Base-by-base conservation (phyloP, 331 rosid genomes). In the Rhamnella rubrinervis region DNA sequence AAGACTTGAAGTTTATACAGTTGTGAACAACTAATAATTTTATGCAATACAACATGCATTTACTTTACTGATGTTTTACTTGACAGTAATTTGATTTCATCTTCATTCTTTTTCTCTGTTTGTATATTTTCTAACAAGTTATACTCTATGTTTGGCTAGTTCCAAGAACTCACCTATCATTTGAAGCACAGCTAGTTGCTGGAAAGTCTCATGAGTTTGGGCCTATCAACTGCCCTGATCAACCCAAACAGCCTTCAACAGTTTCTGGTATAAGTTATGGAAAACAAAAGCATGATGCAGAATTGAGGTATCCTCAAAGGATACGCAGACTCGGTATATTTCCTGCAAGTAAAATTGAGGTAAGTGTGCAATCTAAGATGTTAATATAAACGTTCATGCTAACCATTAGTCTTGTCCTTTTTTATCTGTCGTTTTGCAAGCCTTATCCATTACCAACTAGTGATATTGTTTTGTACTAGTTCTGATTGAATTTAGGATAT, bases 151-250 rank as follows among this genome's bases (percentile, higher is more conserved):
- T 55, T 71, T 73, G 82, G 84, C 66, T 78, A 95, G 98, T 89
- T 82, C 96, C 96, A 41, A 89, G 97, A 75, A 92, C 96, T 71
- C 98, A 95, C 84, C 92, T 95, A 75, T 87, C 92, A 68, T 95
- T 95, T 84, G 98, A 95, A 89, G 96, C 97, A 67, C 96, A 95
- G 79, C 82, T 95, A 59, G 97, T 95, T 74, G 85, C 86, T 63
- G 98, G 98, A 67, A 95, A 83, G 84, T 89, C 92, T 68, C 95
- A 91, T 50, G 92, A 89, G 61, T 87, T 95, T 68, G 93, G 86
- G 63, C 75, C 90, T 62, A 78, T 95, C 70, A 83, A 79, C 81
- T 95, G 96, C 77, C 92, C 97, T 49, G 82, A 72, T 79, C 82
- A 85, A 75, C 92, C 95, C 13, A 74, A 26, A 64, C 80, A 70